These are phyloP conservation scores for Nicotiana otophora DNA, from an alignment of 257 asterid genomes.

Conservation along the genomic window DNA sequence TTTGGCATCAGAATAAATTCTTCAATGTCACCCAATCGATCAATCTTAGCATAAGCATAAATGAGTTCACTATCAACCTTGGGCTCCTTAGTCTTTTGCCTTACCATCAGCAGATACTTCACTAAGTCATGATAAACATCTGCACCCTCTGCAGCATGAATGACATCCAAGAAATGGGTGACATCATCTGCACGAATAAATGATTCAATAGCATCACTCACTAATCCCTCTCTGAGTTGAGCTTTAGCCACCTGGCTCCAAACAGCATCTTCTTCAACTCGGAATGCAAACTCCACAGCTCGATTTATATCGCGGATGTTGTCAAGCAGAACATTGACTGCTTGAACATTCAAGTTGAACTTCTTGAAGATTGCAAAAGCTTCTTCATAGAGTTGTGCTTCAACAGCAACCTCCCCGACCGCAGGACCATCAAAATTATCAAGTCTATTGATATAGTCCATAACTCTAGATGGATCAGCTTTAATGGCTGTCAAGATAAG, in stretches of 20 bases:
- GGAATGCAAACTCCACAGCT: slow-evolving; percentile 95
- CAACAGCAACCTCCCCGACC: slow-evolving; percentile 96
- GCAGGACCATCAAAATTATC: slow-evolving; percentile 99
- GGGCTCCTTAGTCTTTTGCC: slow-evolving; percentile 96
- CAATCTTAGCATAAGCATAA: slow-evolving; percentile 97
- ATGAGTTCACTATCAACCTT: slow-evolving; percentile 98
- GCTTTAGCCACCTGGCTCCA: slow-evolving; percentile 99
- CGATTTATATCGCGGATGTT: slow-evolving; percentile 88
- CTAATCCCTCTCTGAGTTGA: slow-evolving; percentile 93
- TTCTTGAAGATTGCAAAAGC: slow-evolving; percentile 94
- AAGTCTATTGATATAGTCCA: slow-evolving; percentile 92
- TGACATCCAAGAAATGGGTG: slow-evolving; percentile 88
- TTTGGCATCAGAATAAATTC: slow-evolving; percentile 51
- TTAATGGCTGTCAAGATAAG: slow-evolving; percentile 94
- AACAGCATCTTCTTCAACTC: slow-evolving; percentile 97
- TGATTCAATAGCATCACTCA: slow-evolving; percentile 97
- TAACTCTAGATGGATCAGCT: slow-evolving; percentile 95
- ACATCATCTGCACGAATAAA: slow-evolving; percentile 97
- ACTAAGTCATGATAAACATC: slow-evolving; percentile 95
- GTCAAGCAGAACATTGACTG: slow-evolving; percentile 87
- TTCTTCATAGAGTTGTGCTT: slow-evolving; percentile 85
- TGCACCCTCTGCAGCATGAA: slow-evolving; percentile 77
- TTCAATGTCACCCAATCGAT: slow-evolving; percentile 87
- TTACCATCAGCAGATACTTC: slow-evolving; percentile 92
- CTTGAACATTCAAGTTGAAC: slow-evolving; percentile 94